Percentiles rank a stretch among this genome's conserved stretches.
Evolutionary conservation across 2,329 filamentous ascomycete species (phyloP).

Genomic region (Chaetomium sp.): DNA sequence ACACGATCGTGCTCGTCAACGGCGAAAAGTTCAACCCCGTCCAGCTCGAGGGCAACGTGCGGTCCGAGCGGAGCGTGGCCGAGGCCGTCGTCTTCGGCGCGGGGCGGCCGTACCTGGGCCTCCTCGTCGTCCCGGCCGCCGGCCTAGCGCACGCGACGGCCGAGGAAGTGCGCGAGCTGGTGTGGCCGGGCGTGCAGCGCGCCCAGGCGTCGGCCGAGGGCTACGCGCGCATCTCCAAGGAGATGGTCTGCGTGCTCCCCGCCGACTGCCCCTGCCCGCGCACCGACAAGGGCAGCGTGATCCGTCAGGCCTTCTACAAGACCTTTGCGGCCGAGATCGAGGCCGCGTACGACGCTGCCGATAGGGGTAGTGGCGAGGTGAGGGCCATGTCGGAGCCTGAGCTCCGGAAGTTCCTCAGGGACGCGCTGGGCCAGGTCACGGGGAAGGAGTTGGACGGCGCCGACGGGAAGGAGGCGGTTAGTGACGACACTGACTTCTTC

Average conservation of each 20-base stretch:
- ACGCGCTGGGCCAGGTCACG: neutral
- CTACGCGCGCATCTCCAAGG: constrained; percentile 5
- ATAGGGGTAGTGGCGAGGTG: neutral
- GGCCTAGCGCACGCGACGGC: neutral
- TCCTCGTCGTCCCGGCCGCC: neutral
- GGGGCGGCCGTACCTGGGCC: neutral
- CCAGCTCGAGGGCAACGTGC: constrained; percentile 34
- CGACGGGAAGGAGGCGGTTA: too few species aligned
- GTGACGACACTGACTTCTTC: constrained; percentile 9
- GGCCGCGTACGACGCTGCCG: neutral
- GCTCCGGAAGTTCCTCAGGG: neutral
- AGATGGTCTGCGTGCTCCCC: constrained; percentile 2
- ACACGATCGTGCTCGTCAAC: constrained; percentile 30
- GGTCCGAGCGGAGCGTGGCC: neutral
- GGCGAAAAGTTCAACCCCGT: constrained; percentile 39
- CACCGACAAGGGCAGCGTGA: constrained; percentile 9
- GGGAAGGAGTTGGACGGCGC: neutral
- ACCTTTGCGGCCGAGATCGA: constrained; percentile 6
- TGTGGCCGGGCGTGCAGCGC: constrained; percentile 9
- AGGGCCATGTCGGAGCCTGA: neutral
- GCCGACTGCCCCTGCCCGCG: constrained; percentile 2
- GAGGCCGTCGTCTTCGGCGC: constrained; percentile 9
- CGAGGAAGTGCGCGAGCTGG: neutral
- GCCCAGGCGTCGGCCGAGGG: neutral
- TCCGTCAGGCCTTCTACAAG: neutral